A percentile compares a stretch with the other conserved stretches of the same genome.
phyloP scores from a whole-genome alignment of 1,284 basidiomycete genomes.

The Ustilago nuda region DNA sequence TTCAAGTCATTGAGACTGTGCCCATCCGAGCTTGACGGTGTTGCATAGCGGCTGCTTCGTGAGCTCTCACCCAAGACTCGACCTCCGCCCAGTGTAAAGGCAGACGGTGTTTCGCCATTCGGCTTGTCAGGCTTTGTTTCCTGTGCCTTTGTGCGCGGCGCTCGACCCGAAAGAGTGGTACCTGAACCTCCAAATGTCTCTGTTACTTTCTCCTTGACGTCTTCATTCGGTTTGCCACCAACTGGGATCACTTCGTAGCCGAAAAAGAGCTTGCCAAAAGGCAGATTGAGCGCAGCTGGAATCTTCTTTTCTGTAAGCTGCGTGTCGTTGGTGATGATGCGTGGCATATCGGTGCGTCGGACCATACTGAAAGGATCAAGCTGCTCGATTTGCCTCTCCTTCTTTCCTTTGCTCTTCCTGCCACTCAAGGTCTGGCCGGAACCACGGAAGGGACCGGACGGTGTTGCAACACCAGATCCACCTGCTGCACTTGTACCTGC shows the following conservation, averaged over 20 bases:
- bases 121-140: conserved; percentile 24
- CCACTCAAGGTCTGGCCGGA: conserved; percentile 65
- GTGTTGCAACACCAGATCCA: conserved; percentile 30
- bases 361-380: conserved; percentile 64
- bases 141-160: conserved; percentile 23
- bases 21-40: conserved; percentile 29
- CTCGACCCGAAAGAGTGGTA: conserved; percentile 39
- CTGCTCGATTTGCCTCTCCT: conserved; percentile 65
- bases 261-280: conserved; percentile 76
- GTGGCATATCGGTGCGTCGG: conserved; percentile 73
- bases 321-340: conserved; percentile 85
- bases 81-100: conserved; percentile 40
- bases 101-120: conserved; percentile 9
- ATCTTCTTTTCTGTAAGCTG: conserved; percentile 80
- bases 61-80: conserved; percentile 36
- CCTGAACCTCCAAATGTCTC: conserved; percentile 37
- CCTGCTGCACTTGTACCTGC: conserved; percentile 39
- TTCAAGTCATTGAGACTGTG: conserved; percentile 35
- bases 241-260: conserved; percentile 65
- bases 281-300: conserved; percentile 88
- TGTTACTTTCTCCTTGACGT: conserved; percentile 13
- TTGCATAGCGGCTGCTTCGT: conserved; percentile 41
- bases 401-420: conserved; percentile 66
- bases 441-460: conserved; percentile 59
- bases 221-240: conserved; percentile 46